Conservation (phyloP, 163 green algal species). For the Chloromonas sp. region DNA sequence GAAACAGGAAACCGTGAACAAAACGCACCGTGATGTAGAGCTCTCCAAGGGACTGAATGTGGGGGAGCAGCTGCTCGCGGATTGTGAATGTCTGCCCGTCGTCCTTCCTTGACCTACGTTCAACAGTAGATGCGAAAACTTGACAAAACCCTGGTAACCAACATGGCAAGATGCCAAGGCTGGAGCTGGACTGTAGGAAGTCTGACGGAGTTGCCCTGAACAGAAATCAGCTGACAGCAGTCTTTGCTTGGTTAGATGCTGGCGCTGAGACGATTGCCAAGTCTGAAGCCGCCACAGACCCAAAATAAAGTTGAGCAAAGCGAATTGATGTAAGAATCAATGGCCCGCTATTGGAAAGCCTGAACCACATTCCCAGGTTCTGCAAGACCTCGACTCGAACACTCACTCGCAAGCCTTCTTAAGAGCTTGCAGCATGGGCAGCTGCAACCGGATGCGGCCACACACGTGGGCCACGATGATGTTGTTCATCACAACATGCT, state of each 20-base stretch:
- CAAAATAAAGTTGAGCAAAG: neutral
- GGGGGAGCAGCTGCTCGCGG: neutral
- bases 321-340: neutral
- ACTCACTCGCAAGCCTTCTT: neutral
- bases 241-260: too few relatives aligned
- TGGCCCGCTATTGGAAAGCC: neutral
- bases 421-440: neutral
- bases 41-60: neutral
- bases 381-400: neutral
- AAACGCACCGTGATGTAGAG: neutral
- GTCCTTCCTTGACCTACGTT: neutral
- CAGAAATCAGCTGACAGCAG: neutral
- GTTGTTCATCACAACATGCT: too few relatives aligned
- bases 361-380: neutral
- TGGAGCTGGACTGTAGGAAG: neutral
- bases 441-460: neutral
- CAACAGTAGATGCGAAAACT: too few relatives aligned
- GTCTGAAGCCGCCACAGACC: too few relatives aligned
- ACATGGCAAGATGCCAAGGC: neutral
- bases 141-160: neutral
- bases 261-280: too few relatives aligned
- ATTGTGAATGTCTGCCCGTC: neutral
- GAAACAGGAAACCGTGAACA: too few relatives aligned
- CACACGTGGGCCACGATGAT: neutral
- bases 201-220: neutral